Evolutionary conservation across 768 basidiomycete genomes (phyloP).

Genomic region (Lyophyllum semitale): DNA sequence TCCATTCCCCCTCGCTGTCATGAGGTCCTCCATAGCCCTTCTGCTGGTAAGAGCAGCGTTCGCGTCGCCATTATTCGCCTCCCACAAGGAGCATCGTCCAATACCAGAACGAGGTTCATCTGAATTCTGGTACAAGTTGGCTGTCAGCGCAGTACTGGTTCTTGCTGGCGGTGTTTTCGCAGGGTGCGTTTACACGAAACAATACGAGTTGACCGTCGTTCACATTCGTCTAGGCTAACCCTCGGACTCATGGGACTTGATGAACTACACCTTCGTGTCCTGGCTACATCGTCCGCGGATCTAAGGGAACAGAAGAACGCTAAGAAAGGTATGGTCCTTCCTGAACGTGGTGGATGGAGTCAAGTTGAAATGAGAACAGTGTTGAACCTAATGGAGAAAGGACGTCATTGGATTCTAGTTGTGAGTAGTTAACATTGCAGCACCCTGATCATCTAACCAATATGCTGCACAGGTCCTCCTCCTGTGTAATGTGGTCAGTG

Average conservation of each 20-base stretch:
- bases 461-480: slow-evolving; percentile 64
- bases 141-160: slow-evolving; percentile 69
- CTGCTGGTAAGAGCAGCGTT: slow-evolving; percentile 6
- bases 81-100: slow-evolving; percentile 5
- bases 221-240: slow-evolving; percentile 59
- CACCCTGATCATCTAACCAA: neutral
- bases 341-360: neutral
- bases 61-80: slow-evolving; percentile 11
- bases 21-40: slow-evolving; percentile 13
- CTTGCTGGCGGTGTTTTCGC: slow-evolving; percentile 90
- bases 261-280: slow-evolving; percentile 85
- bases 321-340: slow-evolving; percentile 52
- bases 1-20: neutral
- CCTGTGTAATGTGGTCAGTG: slow-evolving; percentile 81
- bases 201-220: neutral
- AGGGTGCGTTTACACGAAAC: slow-evolving; percentile 54
- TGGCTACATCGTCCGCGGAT: slow-evolving; percentile 82
- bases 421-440: slow-evolving; percentile 40
- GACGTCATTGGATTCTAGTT: slow-evolving; percentile 93
- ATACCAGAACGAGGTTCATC: slow-evolving; percentile 46
- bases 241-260: slow-evolving; percentile 94
- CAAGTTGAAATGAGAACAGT: slow-evolving; percentile 34
- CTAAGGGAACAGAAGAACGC: slow-evolving; percentile 67
- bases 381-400: slow-evolving; percentile 55
- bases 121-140: slow-evolving; percentile 75